Base-by-base conservation (phyloP, 1,139 yeast species). In the Hyphopichia fennica region DNA sequence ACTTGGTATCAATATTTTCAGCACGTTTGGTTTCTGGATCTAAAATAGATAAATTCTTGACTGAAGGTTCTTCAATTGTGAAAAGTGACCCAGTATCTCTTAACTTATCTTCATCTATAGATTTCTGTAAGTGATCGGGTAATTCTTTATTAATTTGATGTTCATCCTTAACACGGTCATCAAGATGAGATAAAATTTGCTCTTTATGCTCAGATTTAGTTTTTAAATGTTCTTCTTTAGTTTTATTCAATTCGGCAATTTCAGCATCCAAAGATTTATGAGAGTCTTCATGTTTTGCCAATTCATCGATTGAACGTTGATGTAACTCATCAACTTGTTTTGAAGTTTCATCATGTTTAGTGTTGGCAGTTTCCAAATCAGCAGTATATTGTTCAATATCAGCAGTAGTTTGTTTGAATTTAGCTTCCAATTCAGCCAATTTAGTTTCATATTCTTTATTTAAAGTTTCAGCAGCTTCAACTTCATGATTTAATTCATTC, bases 81-180 rank as follows among this genome's bases (percentile, higher is more conserved):
- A 73, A 72, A 20, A 73, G 55, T 0, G 75, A 69, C 2, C 71
- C 63, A 22, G 75, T 67, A 49, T 74, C 79, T 38, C 62, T 62
- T 35, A 72, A 56, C 48, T 64, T 66, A 42, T 57, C 57, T 48
- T 74, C 80, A 45, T 69, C 58, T 19, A 79, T 58, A 4, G 72
- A 75, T 37, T 58, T 56, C 46, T 65, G 67, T 53, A 79, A 65
- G 58, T 79, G 84, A 40, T 74, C 80, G 13, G 84, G 84, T 48
- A 77, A 70, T 48, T 71, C 77, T 18, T 52, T 57, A 51, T 78
- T 77, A 49, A 79, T 73, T 44, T 58, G 64, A 48, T 69, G 72
- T 49, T 72, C 78, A 34, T 66, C 72, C 48, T 65, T 65, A 23
- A 72, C 72, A 51, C 59, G 58, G 32, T 63, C 63, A 30, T 69